Evolutionary conservation across 441 rosid species (phyloP), one percentile per base, ranked within the genome.

Genomic region (Croton setiger): DNA sequence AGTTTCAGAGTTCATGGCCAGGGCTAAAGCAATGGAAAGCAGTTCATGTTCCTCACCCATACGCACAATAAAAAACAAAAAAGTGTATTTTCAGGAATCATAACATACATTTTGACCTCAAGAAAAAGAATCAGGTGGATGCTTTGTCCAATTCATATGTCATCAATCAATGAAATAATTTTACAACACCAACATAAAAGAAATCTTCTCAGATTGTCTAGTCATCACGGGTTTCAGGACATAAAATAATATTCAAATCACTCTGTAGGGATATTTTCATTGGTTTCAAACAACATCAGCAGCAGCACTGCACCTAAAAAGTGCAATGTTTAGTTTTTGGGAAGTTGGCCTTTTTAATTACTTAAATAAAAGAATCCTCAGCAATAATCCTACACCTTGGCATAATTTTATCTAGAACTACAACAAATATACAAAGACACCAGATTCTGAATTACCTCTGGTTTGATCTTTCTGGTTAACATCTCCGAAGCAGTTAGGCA

Each of bases 371-470:
- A 27, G 17, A 18, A 15, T 14, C 45, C 31, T 47, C 49, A 6
- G 17, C 48, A n/a, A 20, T 4, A 56, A 17, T 21, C 44, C 45
- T 10, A 39, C 31, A 41, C 15, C 58, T 18, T 1, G 31, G 60
- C 41, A 64, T 27, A 17, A 60, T 35, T 4, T 54, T 39, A 44
- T 43, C 53, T 4, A 13, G 52, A 51, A 33, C 48, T 37, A 54
- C 7, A 17, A 48, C 20, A 41, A 33, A 31, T 35, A 63, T 23
- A 27, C 21, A 52, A 60, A 53, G 1, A 15, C 15, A 59, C 5
- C 21, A 53, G 45, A 75, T 45, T 18, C 35, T 6, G 20, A 73
- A 70, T 62, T 80, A 85, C 89, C 92, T 84, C 75, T 75, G 37
- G 63, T 73, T 48, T 68, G 59, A 71, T 61, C 45, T 60, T 66